These are phyloP conservation scores for Phyllosticta paracitricarpa DNA, from an alignment of 2,329 filamentous ascomycete species.

Conservation along the genomic window DNA sequence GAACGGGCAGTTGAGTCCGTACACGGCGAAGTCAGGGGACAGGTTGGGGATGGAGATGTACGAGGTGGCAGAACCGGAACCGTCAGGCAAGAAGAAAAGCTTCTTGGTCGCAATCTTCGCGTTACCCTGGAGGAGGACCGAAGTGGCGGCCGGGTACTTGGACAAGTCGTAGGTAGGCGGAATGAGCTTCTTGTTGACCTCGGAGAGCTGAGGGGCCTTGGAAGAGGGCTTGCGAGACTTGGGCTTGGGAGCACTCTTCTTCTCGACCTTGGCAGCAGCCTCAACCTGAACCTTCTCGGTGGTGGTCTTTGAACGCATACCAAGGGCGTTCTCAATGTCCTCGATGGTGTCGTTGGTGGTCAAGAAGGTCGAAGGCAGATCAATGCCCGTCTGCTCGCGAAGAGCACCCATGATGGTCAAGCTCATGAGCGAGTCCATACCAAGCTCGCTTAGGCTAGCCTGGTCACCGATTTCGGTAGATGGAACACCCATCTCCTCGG, in stretches of 20 bases:
- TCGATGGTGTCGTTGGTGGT: constrained; percentile 52
- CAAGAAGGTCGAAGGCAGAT: constrained; percentile 46
- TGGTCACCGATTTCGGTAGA: constrained; percentile 43
- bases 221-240: constrained; percentile 4
- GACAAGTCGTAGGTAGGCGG: constrained; percentile 29
- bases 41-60: constrained; percentile 52
- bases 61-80: constrained; percentile 53
- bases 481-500: constrained; percentile 56
- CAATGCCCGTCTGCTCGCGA: constrained; percentile 40
- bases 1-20: constrained; percentile 57
- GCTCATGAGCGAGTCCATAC: constrained; percentile 46
- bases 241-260: constrained; percentile 19
- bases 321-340: constrained; percentile 56
- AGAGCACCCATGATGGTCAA: constrained; percentile 42
- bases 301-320: constrained; percentile 37
- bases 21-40: constrained; percentile 40
- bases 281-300: constrained; percentile 21
- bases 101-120: constrained; percentile 47
- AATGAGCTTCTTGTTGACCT: constrained; percentile 39
- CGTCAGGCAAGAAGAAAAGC: constrained; percentile 44
- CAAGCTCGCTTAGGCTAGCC: constrained; percentile 52
- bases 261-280: constrained; percentile 19
- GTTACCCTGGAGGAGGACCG: constrained; percentile 49
- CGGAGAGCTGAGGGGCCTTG: constrained; percentile 30
- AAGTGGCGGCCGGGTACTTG: constrained; percentile 38